Evolutionary conservation across 2,329 filamentous ascomycete genomes (phyloP), one percentile per base, ranked within the genome.

Genomic region (Colletotrichum musae): DNA sequence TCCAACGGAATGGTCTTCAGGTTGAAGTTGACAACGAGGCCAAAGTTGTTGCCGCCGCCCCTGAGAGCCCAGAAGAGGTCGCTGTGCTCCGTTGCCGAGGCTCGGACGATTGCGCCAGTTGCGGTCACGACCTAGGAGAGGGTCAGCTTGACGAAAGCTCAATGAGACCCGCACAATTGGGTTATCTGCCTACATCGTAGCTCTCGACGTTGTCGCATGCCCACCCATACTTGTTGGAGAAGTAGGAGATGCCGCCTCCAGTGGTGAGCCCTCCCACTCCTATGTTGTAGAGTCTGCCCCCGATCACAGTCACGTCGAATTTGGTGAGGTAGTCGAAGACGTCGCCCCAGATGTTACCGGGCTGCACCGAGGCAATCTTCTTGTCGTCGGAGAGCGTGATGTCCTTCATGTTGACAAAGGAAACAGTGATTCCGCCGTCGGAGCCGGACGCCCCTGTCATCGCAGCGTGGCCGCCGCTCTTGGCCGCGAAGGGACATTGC

Each of bases 1-100:
- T 69, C 71, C 15, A 77, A 79, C 1, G 77, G 74, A 53, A 80
- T 78, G 0, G 81, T 81, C 13, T 75, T 75, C 15, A 86, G 74
- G 24, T 83, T 79, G 75, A 89, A 82, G 10, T 84, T 84, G 10
- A 83, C 80, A 5, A 90, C 85, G 4, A 90, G 80, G n/a, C 84
- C 88, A 70, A 87, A 90, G 54, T 84, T 89, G 41, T 86, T 87
- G 2, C 87, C 86, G 3, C 86, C 85, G 18, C 87, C 87, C 45
- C 82, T 80, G 1, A 89, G 79, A 2, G 87, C 88, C 85, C 87
- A 89, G 77, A 86, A 89, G 1, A 91, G 79, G 63, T 89, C 87
- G 0, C 80, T 66, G 64, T 89, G 80, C 21, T 83, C 72, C 2
- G 77, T 75, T 4, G 75, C 76, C 6, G 78, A 82, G 3, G 84